Conservation (phyloP, 1,284 basidiomycete genomes). For the Rhodotorula sp. region DNA sequence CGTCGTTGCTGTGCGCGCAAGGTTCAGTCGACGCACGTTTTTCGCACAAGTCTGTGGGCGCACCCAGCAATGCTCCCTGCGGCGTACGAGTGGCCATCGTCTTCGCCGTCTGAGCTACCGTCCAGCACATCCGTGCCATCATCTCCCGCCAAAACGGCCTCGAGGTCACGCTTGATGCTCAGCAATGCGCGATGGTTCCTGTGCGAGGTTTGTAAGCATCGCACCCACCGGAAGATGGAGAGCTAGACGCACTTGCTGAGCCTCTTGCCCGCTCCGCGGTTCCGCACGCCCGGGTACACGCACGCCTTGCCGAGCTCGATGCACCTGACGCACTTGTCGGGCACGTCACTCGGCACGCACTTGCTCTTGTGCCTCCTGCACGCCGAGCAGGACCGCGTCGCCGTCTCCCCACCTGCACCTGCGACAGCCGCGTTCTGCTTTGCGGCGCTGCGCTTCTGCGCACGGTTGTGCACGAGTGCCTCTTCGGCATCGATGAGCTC, state of each 20-base stretch:
- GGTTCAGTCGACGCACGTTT: no score
- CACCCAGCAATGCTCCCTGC: neutral
- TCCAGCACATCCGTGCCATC: neutral
- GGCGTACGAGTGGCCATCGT: neutral
- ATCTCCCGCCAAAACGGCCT: constrained; percentile 3
- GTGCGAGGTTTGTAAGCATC: neutral
- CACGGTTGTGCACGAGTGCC: neutral
- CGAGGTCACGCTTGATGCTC: constrained; percentile 17
- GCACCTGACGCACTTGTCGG: constrained; percentile 11
- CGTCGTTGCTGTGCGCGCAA: neutral
- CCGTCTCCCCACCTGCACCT: neutral
- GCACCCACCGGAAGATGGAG: no score
- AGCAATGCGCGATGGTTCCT: constrained; percentile 17
- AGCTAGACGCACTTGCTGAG: constrained; percentile 17
- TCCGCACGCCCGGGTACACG: constrained; percentile 2
- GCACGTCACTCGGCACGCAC: neutral
- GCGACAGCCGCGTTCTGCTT: neutral
- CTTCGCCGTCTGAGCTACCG: neutral
- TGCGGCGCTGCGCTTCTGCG: neutral
- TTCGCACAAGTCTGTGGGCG: neutral
- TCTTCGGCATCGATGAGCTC: neutral
- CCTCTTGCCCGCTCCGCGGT: constrained; percentile 21
- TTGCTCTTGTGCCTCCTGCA: constrained; percentile 13
- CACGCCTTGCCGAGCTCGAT: neutral
- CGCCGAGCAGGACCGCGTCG: constrained; percentile 8